Evolutionary conservation across 1,284 basidiomycete species (phyloP), one percentile per base, ranked within the genome.

Genomic region (Pholiota adiposa): DNA sequence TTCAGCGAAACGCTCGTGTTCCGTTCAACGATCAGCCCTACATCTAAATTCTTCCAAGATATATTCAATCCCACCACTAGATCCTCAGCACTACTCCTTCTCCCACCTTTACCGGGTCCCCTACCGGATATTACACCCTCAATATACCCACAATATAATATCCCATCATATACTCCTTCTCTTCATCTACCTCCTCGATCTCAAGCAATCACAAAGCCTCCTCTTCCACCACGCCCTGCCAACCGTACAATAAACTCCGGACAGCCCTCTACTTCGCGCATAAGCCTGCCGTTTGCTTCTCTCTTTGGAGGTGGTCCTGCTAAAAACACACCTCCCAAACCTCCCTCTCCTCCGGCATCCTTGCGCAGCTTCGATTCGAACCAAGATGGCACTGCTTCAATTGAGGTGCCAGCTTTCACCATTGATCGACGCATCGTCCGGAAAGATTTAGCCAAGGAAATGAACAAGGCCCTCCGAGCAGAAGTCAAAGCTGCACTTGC

Each of bases 171-270:
- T 54, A 77, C 81, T 0, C 66, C 84, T 0, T 74, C 79, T 0
- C 80, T 95, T 0, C 85, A 90, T 1, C 78, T 94, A 14, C 92
- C 91, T 0, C 86, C 88, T 0, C 83, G 85, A 18, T 74, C 78
- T 1, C 70, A 77, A 44, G 51, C 69, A 38, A 59, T 69, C 4
- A 61, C 72, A 5, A 88, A 87, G 67, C 89, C 86, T 0, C 84
- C 87, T 0, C 80, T 90, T 2, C 89, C 88, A 7, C 87, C 88
- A 3, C 83, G 88, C 23, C 73, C 75, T 29, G 60, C 61, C 7
- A 61, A 52, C 34, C 72, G 73, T 8, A 18, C 68, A 6, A 53
- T 65, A 70, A 51, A 67, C 4, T 7, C 57, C 27, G 49, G 64
- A 16, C 56, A 56, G 31, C 64, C 63, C 16, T 60, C 74, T 8